A percentile compares a stretch with the other conserved stretches of the same genome.
These are phyloP conservation scores for Odonthalia washingtoniensis DNA, from an alignment of 31 red algal species.

Conservation along the genomic window DNA sequence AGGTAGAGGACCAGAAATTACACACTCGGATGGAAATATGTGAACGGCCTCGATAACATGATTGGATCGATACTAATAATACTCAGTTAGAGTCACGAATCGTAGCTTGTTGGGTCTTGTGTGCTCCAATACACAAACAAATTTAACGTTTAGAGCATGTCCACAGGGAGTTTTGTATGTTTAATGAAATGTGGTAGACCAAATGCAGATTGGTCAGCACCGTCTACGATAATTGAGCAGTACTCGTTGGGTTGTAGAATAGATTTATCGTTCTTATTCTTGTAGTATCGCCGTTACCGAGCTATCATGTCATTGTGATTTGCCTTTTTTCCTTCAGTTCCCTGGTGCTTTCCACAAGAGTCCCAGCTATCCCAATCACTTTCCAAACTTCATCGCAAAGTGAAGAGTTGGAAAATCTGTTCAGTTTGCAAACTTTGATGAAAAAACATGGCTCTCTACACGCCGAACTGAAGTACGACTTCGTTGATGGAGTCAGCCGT, in stretches of 20 bases:
- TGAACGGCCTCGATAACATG: constrained; percentile 22
- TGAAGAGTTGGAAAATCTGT: background rate
- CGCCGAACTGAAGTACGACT: too few species aligned
- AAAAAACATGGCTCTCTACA: too few species aligned
- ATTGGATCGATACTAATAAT: background rate
- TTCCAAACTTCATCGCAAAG: background rate
- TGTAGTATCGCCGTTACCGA: background rate
- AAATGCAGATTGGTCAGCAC: too few species aligned
- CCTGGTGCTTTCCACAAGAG: background rate
- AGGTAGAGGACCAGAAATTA: background rate
- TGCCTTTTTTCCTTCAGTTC: background rate
- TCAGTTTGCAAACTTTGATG: background rate
- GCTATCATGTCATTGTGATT: background rate
- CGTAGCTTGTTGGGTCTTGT: background rate
- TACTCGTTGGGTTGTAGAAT: background rate
- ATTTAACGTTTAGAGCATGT: background rate
- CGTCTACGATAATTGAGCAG: constrained; percentile 28
- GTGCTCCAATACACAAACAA: constrained; percentile 25
- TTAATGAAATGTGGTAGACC: too few species aligned
- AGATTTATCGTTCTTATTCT: background rate
- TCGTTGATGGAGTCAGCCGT: too few species aligned
- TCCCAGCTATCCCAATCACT: background rate
- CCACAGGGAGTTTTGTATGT: background rate
- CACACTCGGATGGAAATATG: background rate
- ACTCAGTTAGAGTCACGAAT: background rate